phyloP scores from a whole-genome alignment of 2,329 filamentous ascomycete species.

The Acrocalymma vagum region DNA sequence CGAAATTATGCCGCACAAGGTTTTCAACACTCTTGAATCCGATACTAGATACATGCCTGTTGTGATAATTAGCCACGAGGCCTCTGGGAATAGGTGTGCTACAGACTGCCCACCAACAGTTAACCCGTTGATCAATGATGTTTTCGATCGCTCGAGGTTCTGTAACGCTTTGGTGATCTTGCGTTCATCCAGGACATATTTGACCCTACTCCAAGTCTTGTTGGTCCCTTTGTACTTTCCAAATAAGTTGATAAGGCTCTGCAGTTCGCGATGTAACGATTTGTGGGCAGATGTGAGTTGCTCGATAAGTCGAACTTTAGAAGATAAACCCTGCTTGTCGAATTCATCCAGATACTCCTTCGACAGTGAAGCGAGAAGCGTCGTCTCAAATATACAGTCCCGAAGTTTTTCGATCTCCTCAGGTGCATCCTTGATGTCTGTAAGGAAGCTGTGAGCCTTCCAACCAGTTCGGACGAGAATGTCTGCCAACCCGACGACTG shows the following conservation, averaged over 20 bases:
- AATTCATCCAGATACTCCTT: not conserved
- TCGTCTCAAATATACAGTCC: constrained; percentile 5
- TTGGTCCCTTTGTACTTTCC: not conserved
- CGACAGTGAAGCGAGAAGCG: not conserved
- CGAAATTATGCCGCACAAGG: too few species aligned
- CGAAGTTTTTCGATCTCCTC: constrained; percentile 6
- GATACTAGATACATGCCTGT: not conserved
- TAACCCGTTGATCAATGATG: too few species aligned
- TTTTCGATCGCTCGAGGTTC: not conserved
- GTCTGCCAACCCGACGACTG: too few species aligned
- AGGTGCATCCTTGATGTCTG: constrained; percentile 9
- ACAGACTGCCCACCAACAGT: too few species aligned
- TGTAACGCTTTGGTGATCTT: not conserved
- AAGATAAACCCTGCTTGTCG: not conserved
- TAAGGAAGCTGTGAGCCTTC: too few species aligned
- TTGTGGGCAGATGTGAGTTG: too few species aligned
- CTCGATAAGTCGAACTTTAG: constrained; percentile 1
- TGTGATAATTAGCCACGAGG: not conserved
- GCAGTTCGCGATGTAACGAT: constrained; percentile 1
- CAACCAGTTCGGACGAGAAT: too few species aligned
- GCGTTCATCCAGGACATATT: constrained; percentile 1
- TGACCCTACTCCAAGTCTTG: constrained; percentile 1
- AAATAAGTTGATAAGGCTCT: not conserved
- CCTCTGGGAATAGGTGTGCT: too few species aligned
- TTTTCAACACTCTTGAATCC: not conserved